Evolutionary conservation across 768 basidiomycete genomes (phyloP), one percentile per base, ranked within the genome.

Genomic region (Scleroderma citrinum): DNA sequence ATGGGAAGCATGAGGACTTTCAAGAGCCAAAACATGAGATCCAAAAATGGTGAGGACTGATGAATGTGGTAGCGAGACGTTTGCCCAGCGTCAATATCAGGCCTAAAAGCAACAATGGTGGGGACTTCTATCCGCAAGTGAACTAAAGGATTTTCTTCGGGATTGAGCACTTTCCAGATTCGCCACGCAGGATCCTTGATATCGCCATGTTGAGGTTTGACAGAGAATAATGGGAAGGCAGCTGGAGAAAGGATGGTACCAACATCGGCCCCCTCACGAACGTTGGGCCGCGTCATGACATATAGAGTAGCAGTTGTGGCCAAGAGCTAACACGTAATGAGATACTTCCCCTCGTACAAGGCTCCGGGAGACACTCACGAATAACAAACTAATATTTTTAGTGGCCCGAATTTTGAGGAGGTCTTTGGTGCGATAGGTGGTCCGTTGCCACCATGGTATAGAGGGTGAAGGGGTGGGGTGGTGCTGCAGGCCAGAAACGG

Each of bases 1-100:
- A 96, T 94, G 0, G 95, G 95, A 1, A 93, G 66, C 2, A 91
- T 71, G 64, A 97, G 81, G 53, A 94, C 86, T 66, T 88, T 89
- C 57, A 85, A 55, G 21, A 90, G 65, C 83, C 90, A 90, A n/a
- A 81, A 64, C 7, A 87, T 55, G 12, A 82, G 73, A 46, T 78
- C 77, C 40, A 81, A 61, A 14, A 77, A 77, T 43, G 74, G 69
- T 49, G 71, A 69, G 53, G 75, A 74, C 49, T 74, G 68, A 23
- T 75, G 73, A 32, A 76, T 60, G 39, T 70, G 65, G 46, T 69
- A 61, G 43, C 58, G 54, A 43, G 59, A 52, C 46, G 48, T 56
- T 31, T 55, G 64, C 21, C 54, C 44, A 45, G 49, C 56, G 34
- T 67, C 61, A 5, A 57, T 59, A 46, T 76, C 72, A 5, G 74